Evolutionary conservation across 768 basidiomycete genomes (phyloP).

Genomic region (Rhodotorula diobovata): DNA sequence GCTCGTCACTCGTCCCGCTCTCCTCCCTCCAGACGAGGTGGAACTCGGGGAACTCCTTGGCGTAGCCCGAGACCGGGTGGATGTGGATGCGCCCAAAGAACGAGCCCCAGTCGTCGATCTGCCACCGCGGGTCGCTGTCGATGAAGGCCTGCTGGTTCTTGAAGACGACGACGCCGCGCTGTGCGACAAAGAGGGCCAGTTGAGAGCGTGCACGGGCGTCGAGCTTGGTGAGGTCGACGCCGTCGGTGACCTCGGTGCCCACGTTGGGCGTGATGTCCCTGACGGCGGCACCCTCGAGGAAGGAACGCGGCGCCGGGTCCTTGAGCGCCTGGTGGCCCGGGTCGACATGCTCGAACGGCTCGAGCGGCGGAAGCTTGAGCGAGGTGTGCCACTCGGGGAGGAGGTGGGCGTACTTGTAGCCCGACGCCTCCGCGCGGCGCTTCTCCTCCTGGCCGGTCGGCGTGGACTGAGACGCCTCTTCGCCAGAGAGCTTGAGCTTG

Average conservation of each 20-base stretch:
- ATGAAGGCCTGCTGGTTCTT: constrained; percentile 66
- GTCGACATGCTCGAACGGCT: constrained; percentile 70
- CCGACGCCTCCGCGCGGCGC: not conserved
- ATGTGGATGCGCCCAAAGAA: constrained; percentile 60
- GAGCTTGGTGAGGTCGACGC: constrained; percentile 60
- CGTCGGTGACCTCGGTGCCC: constrained; percentile 62
- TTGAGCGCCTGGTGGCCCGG: constrained; percentile 58
- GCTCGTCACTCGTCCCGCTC: constrained; percentile 59
- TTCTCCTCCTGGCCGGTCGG: not conserved
- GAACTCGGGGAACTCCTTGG: constrained; percentile 65
- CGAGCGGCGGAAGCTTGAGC: constrained; percentile 61
- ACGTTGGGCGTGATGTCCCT: constrained; percentile 67
- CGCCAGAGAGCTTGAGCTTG: not conserved
- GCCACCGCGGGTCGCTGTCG: constrained; percentile 52
- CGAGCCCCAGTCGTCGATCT: constrained; percentile 45
- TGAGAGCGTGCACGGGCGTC: constrained; percentile 62
- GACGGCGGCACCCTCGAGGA: constrained; percentile 61
- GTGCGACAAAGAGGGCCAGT: constrained; percentile 67
- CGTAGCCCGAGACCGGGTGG: constrained; percentile 77
- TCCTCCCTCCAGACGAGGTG: constrained; percentile 80
- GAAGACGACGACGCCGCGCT: constrained; percentile 59
- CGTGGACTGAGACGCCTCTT: too few relatives aligned
- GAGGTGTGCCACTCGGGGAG: constrained; percentile 60
- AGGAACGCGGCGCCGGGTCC: constrained; percentile 64
- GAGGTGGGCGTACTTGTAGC: constrained; percentile 65